Evolutionary conservation across 495 filamentous ascomycete genomes (phyloP).

Genomic region (Venustampulla echinocandica): DNA sequence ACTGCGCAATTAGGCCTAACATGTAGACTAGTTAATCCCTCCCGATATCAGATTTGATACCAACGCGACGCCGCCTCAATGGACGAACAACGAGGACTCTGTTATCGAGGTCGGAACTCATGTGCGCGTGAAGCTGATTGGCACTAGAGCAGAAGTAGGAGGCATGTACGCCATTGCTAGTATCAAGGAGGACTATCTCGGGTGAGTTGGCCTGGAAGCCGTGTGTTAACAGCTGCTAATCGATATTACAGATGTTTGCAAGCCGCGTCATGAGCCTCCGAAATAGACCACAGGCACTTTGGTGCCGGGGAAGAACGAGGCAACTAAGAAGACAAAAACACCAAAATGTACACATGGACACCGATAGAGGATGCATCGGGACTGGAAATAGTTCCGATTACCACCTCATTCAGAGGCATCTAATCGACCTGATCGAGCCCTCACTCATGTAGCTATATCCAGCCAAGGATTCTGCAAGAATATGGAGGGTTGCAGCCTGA

Average conservation of each 20-base stretch:
- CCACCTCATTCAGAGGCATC: too few relatives aligned
- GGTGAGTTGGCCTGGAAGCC: slow-evolving; percentile 15
- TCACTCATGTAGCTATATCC: too few relatives aligned
- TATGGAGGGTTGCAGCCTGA: too few relatives aligned
- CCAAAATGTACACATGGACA: too few relatives aligned
- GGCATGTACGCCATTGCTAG: slow-evolving; percentile 95
- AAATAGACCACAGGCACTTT: not conserved
- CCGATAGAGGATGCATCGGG: slow-evolving; percentile 3
- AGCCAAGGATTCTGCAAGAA: too few relatives aligned
- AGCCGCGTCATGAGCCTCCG: slow-evolving; percentile 6
- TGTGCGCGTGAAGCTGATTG: slow-evolving; percentile 86
- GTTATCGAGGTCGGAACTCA: slow-evolving; percentile 91
- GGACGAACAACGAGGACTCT: slow-evolving; percentile 79
- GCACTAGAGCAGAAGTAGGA: slow-evolving; percentile 81
- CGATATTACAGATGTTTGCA: slow-evolving; percentile 15
- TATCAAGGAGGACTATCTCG: slow-evolving; percentile 77
- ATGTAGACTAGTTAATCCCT: slow-evolving; percentile 69
- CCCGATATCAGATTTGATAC: slow-evolving; percentile 87
- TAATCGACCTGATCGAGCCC: too few relatives aligned
- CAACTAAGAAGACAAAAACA: too few relatives aligned
- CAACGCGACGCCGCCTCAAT: slow-evolving; percentile 77
- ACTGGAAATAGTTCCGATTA: too few relatives aligned
- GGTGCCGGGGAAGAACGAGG: not conserved
- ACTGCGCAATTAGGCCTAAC: not conserved
- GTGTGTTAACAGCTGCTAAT: not conserved